A percentile compares a stretch with the other conserved stretches of the same genome.
Conservation (phyloP, 495 filamentous ascomycete genomes). For the Ramalina intermedia region DNA sequence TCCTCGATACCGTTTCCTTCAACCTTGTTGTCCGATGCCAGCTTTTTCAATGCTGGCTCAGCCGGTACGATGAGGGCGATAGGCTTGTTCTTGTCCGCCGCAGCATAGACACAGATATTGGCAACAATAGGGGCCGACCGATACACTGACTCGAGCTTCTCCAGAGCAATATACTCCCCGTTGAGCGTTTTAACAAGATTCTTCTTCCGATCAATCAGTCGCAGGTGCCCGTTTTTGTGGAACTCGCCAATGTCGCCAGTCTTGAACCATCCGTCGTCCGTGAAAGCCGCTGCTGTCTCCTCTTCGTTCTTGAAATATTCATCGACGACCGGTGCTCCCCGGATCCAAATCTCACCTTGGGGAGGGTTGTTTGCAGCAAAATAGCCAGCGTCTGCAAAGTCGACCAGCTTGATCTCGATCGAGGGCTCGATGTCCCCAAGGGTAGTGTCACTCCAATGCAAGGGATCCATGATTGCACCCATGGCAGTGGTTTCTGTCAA, state of each 20-base stretch:
- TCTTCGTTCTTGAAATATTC: constrained; percentile 36
- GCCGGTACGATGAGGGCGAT: constrained; percentile 88
- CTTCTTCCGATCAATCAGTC: constrained; percentile 44
- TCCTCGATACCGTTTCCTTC: constrained; percentile 56
- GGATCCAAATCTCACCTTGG: constrained; percentile 55
- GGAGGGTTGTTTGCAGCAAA: constrained; percentile 71
- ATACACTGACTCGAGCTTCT: constrained; percentile 97
- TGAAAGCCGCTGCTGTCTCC: constrained; percentile 33
- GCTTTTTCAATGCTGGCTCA: constrained; percentile 70
- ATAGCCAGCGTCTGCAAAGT: constrained; percentile 90
- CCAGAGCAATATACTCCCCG: constrained; percentile 95
- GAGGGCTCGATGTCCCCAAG: constrained; percentile 71
- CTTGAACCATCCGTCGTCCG: constrained; percentile 40
- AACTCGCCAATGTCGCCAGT: constrained; percentile 43
- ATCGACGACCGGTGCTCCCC: constrained; percentile 38
- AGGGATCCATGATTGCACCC: constrained; percentile 80
- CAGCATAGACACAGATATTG: constrained; percentile 93
- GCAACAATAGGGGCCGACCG: constrained; percentile 69
- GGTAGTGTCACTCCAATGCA: constrained; percentile 72
- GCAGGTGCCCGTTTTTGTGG: constrained; percentile 29
- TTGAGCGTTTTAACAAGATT: constrained; percentile 58
- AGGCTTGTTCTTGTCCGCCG: constrained; percentile 64
- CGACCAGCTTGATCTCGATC: constrained; percentile 86
- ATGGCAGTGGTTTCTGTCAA: constrained; percentile 91
- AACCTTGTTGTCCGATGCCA: constrained; percentile 60